Percentiles rank a stretch among this genome's conserved stretches.
phyloP scores from a whole-genome alignment of 140 eudicot genomes.

The Stevia rebaudiana region DNA sequence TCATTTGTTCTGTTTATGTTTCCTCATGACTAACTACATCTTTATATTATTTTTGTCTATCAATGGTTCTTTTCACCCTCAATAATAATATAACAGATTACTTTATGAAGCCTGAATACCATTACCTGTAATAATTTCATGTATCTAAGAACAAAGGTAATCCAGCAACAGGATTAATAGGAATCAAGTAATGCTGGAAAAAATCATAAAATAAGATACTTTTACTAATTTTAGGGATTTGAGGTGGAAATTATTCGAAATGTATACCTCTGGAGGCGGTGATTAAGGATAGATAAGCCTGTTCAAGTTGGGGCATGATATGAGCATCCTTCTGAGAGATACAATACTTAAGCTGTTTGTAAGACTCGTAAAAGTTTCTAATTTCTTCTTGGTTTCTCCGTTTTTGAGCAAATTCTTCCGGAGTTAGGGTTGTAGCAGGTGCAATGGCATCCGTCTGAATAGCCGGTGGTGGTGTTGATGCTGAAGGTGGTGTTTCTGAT shows the following conservation, averaged over 20 bases:
- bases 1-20: not conserved
- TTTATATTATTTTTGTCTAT: not conserved
- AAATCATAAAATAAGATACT: not conserved
- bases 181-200: not conserved
- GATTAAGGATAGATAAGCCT: constrained; percentile 65
- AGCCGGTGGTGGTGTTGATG: constrained; percentile 11
- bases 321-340: constrained; percentile 36
- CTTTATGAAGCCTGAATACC: constrained; percentile 1
- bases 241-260: not conserved
- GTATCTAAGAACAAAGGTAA: constrained; percentile 2
- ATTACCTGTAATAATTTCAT: not conserved
- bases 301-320: constrained; percentile 62
- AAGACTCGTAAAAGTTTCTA: constrained; percentile 49
- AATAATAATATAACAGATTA: not conserved
- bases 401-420: constrained; percentile 56
- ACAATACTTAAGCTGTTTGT: constrained; percentile 58
- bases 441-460: constrained; percentile 15
- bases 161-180: no score
- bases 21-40: not conserved
- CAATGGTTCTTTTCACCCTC: not conserved
- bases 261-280: constrained; percentile 63
- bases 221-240: not conserved
- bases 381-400: constrained; percentile 74
- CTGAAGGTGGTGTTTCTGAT: constrained; percentile 17
- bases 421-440: constrained; percentile 40